Base-by-base conservation (phyloP, 108 stramenopile genomes). In the Epipyxis sp. region DNA sequence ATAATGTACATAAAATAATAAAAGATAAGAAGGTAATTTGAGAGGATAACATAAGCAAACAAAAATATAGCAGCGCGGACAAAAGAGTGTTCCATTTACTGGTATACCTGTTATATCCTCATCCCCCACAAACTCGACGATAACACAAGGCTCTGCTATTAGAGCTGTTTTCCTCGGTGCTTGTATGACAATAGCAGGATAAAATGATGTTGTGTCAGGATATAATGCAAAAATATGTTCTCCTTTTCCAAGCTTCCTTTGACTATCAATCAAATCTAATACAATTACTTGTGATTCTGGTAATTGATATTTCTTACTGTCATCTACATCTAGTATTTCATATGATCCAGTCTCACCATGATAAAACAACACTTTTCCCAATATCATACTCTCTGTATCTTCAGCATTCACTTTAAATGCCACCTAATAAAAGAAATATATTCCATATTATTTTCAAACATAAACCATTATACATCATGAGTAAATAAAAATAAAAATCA, bases 291-390 rank as follows among this genome's bases (percentile, higher is more conserved):
- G 61, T 65, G 13, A 3, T 35, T 65, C 61, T 32, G 61, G 61
- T 3, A 65, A 6, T 3, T 16, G 20, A 65, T 65, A 65, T 32
- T 65, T 65, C 35, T 65, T 16, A 16, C 34, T 29, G 61, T 65
- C 61, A 65, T 65, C 61, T 16, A 65, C 61, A 65, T 65, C 61
- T 10, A 65, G 27, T 16, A 65, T 65, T 3, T 65, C 61, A 65
- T 65, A 65, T 32, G 34, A 35, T 6, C 6, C 35, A 6, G 34
- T 65, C 35, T 65, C 61, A 65, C 61, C 34, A 6, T 32, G 61
- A 37, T 35, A 65, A 10, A 13, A 25, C 6, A 29, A 6, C 10
- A 65, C 25, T 65, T 3, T 10, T 3, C 34, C 61, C 6, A 65
- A 32, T 32, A 65, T 65, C 13, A 57, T 20, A 20, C 25, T 57